Evolutionary conservation across 2,329 filamentous ascomycete species (phyloP).

Genomic region (Fusarium sp.): DNA sequence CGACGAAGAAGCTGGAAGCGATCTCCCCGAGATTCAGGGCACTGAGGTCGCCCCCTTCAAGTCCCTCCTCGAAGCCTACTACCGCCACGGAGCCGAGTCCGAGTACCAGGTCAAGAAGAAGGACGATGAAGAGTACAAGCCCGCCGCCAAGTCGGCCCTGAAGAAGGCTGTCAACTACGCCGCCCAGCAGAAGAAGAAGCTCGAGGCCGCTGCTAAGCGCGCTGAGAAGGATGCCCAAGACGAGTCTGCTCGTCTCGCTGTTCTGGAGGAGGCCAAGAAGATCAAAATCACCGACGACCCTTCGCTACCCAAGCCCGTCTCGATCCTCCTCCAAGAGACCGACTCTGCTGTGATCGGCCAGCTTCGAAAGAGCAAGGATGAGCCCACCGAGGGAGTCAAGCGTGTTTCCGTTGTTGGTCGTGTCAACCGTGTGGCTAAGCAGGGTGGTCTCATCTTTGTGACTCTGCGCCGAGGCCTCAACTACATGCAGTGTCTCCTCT

Average conservation of each 20-base stretch:
- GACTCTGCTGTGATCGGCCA: constrained; percentile 51
- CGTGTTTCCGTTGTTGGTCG: constrained; percentile 85
- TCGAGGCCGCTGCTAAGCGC: constrained; percentile 46
- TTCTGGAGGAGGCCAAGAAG: constrained; percentile 51
- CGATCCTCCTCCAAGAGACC: constrained; percentile 77
- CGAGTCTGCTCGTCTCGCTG: constrained; percentile 42
- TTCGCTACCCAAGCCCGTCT: constrained; percentile 80
- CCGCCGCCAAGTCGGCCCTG: constrained; percentile 49
- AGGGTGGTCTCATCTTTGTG: constrained; percentile 89
- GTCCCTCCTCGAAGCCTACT: constrained; percentile 82
- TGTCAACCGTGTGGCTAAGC: constrained; percentile 84
- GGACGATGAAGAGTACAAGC: constrained; percentile 50
- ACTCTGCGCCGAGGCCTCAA: constrained; percentile 84
- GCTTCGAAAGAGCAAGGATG: constrained; percentile 55
- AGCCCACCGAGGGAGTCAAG: constrained; percentile 44
- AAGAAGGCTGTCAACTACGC: constrained; percentile 50
- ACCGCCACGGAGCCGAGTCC: constrained; percentile 58
- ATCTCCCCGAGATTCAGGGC: constrained; percentile 77
- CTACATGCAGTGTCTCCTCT: constrained; percentile 73
- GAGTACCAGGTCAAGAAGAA: constrained; percentile 64
- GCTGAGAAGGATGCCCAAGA: constrained; percentile 49
- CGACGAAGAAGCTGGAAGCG: constrained; percentile 83
- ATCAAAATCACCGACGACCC: constrained; percentile 69
- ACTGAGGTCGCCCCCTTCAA: constrained; percentile 84
- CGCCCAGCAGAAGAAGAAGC: constrained; percentile 50